These are phyloP conservation scores for Trichothecium sympodiale DNA, from an alignment of 2,329 filamentous ascomycete genomes.

Conservation along the genomic window DNA sequence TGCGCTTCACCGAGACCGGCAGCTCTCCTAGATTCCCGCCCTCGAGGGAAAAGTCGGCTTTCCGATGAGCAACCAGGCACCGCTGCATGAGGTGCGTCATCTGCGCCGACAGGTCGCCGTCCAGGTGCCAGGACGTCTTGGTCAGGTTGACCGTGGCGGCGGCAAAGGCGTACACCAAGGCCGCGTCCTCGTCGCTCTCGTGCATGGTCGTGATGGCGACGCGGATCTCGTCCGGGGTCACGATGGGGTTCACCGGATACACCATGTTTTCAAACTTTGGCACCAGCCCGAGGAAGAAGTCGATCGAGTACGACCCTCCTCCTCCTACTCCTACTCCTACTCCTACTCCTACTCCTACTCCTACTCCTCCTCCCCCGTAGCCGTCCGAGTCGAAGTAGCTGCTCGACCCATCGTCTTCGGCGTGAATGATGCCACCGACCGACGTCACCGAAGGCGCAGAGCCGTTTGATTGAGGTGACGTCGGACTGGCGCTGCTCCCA, in stretches of 20 bases:
- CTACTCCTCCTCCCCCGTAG: background rate
- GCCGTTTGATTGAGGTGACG: background rate
- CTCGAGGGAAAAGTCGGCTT: slow-evolving; percentile 15
- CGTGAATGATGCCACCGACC: background rate
- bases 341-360: no score
- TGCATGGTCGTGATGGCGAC: slow-evolving; percentile 21
- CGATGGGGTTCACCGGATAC: slow-evolving; percentile 24
- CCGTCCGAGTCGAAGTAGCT: background rate
- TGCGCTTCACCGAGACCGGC: slow-evolving; percentile 29
- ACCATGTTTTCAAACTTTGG: slow-evolving; percentile 22
- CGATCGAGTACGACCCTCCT: slow-evolving; percentile 10
- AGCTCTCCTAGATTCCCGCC: slow-evolving; percentile 26
- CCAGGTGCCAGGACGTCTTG: slow-evolving; percentile 8
- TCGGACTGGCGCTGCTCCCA: background rate
- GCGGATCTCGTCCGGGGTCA: slow-evolving; percentile 19
- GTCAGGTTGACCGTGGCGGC: slow-evolving; percentile 25
- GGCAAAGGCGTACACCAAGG: slow-evolving; percentile 23
- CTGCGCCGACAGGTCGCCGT: slow-evolving; percentile 16
- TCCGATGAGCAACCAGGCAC: slow-evolving; percentile 16
- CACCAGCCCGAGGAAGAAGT: slow-evolving; percentile 22
- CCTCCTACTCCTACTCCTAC: no score
- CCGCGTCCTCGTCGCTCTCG: slow-evolving; percentile 18
- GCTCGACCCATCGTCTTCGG: background rate
- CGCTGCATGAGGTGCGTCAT: slow-evolving; percentile 17
- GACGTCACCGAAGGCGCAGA: background rate